phyloP scores from a whole-genome alignment of 2,329 filamentous ascomycete species.

The Elsinoe perseae region DNA sequence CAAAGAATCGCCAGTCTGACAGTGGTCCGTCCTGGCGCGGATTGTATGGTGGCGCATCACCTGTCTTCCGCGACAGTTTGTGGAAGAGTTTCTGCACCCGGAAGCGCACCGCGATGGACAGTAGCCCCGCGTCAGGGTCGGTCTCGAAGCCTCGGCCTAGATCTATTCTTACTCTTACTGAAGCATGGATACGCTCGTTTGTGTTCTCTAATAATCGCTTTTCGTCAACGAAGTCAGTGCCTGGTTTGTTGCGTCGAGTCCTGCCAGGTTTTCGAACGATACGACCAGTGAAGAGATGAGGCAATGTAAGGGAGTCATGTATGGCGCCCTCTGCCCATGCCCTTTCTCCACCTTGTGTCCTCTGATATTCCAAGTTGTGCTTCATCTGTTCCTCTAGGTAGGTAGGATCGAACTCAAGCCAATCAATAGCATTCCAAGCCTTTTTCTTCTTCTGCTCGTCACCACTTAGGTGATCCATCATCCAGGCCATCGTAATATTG shows the following conservation, averaged over 20 bases:
- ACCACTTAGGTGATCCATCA: slow-evolving; percentile 35
- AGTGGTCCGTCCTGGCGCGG: not conserved
- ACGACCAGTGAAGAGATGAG: not conserved
- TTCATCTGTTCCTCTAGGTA: slow-evolving; percentile 22
- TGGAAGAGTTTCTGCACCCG: not conserved
- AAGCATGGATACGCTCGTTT: not conserved
- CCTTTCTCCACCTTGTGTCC: not conserved
- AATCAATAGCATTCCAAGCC: slow-evolving; percentile 22
- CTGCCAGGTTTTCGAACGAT: not conserved
- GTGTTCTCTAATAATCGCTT: not conserved
- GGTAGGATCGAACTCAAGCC: slow-evolving; percentile 31
- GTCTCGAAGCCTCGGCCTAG: not conserved
- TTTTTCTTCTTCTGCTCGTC: slow-evolving; percentile 18
- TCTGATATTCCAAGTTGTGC: slow-evolving; percentile 22
- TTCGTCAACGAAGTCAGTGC: not conserved
- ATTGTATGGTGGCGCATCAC: not conserved
- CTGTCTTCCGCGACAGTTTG: not conserved
- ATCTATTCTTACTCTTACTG: not conserved
- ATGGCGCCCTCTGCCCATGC: slow-evolving; percentile 2
- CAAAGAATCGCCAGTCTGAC: not conserved
- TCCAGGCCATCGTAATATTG: slow-evolving; percentile 36
- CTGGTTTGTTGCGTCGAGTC: not conserved
- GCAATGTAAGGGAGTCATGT: slow-evolving; percentile 2
- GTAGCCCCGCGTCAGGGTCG: not conserved
- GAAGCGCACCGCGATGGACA: not conserved